phyloP scores from a whole-genome alignment of 164 flowering plant genomes.

The grape (Vitis vinifera) region DNA sequence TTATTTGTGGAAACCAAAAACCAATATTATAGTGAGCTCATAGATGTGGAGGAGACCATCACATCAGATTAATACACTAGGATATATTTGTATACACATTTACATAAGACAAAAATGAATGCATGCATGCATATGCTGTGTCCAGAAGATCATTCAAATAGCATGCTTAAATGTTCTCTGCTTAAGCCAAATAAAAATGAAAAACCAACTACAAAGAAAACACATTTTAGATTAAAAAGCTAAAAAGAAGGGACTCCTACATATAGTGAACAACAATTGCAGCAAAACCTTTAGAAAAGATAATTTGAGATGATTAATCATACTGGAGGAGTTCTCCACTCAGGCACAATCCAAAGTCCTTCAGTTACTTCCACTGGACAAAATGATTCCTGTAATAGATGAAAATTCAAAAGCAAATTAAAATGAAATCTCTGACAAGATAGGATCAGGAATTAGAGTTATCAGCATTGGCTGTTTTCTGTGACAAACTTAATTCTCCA shows the following conservation, averaged over 20 bases:
- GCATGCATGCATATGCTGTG: too few relatives aligned
- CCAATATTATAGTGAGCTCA: background rate
- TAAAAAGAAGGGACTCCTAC: background rate
- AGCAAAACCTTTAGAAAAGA: constrained; percentile 10
- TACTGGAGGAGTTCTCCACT: constrained; percentile 84
- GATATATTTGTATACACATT: too few relatives aligned
- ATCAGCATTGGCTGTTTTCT: too few relatives aligned
- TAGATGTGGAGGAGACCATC: background rate
- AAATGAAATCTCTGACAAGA: constrained; percentile 5
- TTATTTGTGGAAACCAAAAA: background rate
- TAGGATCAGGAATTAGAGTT: too few relatives aligned
- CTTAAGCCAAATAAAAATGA: too few relatives aligned
- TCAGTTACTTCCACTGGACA: constrained; percentile 66
- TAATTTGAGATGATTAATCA: constrained; percentile 18
- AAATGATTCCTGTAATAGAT: constrained; percentile 72
- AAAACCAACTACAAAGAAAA: background rate
- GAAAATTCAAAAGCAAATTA: constrained; percentile 2
- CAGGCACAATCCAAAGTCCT: constrained; percentile 86
- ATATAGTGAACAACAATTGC: background rate
- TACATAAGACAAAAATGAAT: too few relatives aligned
- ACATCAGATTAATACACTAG: background rate
- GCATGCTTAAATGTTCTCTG: too few relatives aligned
- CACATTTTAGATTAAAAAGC: background rate
- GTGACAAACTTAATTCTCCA: too few relatives aligned
- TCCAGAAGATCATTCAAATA: too few relatives aligned